Conservation (phyloP, 257 asterid genomes). For the Solanum appendiculatum region DNA sequence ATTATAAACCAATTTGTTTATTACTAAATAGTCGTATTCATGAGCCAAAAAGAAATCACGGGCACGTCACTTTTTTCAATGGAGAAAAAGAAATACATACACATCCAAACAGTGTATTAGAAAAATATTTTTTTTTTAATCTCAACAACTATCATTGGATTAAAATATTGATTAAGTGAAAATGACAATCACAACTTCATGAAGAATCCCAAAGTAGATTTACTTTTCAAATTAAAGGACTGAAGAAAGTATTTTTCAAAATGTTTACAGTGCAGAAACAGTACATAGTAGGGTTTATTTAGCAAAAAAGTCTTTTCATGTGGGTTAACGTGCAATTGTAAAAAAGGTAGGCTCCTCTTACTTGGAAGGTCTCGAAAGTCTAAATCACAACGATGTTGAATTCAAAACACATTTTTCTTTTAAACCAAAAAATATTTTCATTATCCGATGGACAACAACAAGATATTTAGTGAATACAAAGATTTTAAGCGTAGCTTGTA, state of each 20-base stretch:
- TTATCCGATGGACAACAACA: background rate
- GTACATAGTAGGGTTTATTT: background rate
- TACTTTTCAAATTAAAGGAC: background rate
- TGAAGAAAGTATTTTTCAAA: background rate
- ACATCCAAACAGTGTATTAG: background rate
- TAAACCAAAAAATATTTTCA: background rate
- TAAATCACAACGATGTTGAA: background rate
- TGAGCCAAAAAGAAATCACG: background rate
- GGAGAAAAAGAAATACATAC: constrained; percentile 7
- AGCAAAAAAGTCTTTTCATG: background rate
- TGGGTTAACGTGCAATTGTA: background rate
- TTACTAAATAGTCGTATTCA: constrained; percentile 9
- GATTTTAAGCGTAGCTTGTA: no score
- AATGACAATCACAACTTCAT: background rate
- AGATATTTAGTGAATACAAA: background rate
- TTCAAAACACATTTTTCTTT: background rate
- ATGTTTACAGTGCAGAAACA: background rate
- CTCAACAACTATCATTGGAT: background rate
- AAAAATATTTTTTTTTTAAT: background rate
- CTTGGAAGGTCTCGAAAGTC: background rate
- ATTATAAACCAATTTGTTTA: constrained; percentile 10
- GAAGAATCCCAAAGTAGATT: constrained; percentile 2
- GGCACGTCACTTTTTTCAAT: constrained; percentile 3
- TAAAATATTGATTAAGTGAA: background rate
- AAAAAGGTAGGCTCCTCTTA: background rate